phyloP scores from a whole-genome alignment of 805 yeast genomes.

The Wickerhamiella kazuoi region DNA sequence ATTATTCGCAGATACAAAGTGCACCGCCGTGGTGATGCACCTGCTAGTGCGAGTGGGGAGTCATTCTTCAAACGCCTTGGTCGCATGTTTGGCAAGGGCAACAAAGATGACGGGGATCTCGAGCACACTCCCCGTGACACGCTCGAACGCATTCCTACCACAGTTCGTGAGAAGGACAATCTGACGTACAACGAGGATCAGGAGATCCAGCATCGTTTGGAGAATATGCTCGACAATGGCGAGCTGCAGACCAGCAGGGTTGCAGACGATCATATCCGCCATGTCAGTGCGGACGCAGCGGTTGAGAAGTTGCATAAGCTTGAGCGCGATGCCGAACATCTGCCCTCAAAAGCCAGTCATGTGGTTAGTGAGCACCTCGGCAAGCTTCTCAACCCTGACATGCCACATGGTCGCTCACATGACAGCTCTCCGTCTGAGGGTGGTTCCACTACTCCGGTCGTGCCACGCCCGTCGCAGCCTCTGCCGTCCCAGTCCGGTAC shows the following conservation, averaged over 20 bases:
- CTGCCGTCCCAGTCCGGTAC: too few relatives aligned
- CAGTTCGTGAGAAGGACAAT: conserved; percentile 8
- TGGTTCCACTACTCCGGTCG: conserved; percentile 4
- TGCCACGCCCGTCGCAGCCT: not conserved
- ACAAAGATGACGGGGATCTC: conserved; percentile 14
- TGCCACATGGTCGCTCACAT: conserved; percentile 3
- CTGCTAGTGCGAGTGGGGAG: not conserved
- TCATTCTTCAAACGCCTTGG: conserved; percentile 2
- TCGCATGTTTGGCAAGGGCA: conserved; percentile 30
- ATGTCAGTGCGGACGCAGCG: conserved; percentile 11
- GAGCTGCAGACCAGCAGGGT: conserved; percentile 1
- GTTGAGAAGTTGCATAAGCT: not conserved
- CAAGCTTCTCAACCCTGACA: not conserved
- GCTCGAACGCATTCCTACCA: conserved; percentile 13
- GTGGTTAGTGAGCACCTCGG: not conserved
- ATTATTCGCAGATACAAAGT: conserved; percentile 67
- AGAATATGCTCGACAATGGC: conserved; percentile 7
- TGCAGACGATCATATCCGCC: conserved; percentile 2
- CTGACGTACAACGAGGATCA: conserved; percentile 14
- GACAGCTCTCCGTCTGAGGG: too few relatives aligned
- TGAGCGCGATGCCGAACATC: conserved; percentile 7
- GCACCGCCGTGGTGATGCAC: conserved; percentile 31
- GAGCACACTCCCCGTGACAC: conserved; percentile 14
- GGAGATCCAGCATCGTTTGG: conserved; percentile 8
- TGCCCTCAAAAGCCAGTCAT: not conserved